Evolutionary conservation across 768 basidiomycete genomes (phyloP).

Genomic region (Rhodosporidiobolus odoratus): DNA sequence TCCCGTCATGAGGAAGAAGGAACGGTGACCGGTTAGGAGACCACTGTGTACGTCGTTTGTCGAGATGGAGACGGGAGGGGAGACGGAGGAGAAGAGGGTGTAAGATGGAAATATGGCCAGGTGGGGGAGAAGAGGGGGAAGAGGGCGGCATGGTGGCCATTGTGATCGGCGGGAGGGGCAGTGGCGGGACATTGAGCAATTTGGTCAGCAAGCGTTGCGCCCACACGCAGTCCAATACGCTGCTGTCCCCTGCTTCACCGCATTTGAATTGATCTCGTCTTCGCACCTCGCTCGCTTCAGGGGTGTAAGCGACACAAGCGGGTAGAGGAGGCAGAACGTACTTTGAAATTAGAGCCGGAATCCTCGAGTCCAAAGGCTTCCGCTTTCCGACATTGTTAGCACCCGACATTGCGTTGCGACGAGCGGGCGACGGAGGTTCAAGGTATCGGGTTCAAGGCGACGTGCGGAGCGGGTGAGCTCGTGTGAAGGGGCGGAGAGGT

Average conservation of each 20-base stretch:
- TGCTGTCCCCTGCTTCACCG: too few species aligned
- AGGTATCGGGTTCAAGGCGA: too few species aligned
- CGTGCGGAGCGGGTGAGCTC: too few species aligned
- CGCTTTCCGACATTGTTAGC: slow-evolving; percentile 1
- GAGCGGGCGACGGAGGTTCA: too few species aligned
- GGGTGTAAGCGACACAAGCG: too few species aligned
- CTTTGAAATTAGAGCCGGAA: slow-evolving; percentile 32
- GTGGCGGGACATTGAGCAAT: neutral
- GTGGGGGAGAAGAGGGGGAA: too few species aligned
- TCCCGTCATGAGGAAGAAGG: slow-evolving; percentile 92
- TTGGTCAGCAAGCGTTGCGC: too few species aligned
- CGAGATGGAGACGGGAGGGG: neutral
- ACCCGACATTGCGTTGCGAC: too few species aligned
- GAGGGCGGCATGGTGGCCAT: neutral
- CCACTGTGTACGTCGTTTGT: neutral
- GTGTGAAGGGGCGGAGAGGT: too few species aligned
- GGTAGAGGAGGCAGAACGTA: neutral
- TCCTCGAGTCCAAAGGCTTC: slow-evolving; percentile 24
- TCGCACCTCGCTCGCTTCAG: neutral
- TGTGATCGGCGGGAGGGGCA: neutral
- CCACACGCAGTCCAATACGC: too few species aligned
- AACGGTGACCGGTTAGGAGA: slow-evolving; percentile 56
- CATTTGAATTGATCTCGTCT: too few species aligned
- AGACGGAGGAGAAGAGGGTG: neutral
- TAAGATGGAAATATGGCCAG: too few species aligned